Evolutionary conservation across 164 flowering plant species (phyloP).

Genomic region (Chimonanthus praecox): DNA sequence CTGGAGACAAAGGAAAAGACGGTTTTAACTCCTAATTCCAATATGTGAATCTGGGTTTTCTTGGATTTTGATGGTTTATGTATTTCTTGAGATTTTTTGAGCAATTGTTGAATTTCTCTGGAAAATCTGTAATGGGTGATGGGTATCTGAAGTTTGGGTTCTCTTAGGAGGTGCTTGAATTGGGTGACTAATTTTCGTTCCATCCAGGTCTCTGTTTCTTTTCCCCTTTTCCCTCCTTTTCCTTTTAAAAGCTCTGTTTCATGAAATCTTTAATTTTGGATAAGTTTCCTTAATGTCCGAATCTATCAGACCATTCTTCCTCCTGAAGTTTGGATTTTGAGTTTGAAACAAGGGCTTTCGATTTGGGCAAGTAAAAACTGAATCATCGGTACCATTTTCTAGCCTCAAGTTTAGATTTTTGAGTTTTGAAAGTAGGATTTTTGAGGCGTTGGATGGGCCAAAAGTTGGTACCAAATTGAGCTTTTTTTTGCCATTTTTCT

Average conservation of each 20-base stretch:
- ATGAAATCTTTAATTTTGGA: conserved; percentile 17
- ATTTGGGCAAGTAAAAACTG: neutral
- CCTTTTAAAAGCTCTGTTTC: neutral
- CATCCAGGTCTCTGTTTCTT: neutral
- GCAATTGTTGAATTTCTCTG: too few relatives aligned
- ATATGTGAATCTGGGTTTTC: too few relatives aligned
- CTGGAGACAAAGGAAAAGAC: too few relatives aligned
- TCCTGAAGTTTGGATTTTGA: conserved; percentile 8
- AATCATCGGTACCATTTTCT: neutral
- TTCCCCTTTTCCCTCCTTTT: neutral
- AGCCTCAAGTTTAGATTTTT: conserved; percentile 6
- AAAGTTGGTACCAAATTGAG: conserved; percentile 3
- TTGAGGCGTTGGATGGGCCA: conserved; percentile 4
- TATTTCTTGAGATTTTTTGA: too few relatives aligned
- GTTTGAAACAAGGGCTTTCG: conserved; percentile 8
- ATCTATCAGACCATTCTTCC: conserved; percentile 1
- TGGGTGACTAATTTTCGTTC: too few relatives aligned
- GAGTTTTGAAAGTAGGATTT: conserved; percentile 16
- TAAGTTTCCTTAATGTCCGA: conserved; percentile 24
- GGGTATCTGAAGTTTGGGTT: too few relatives aligned
- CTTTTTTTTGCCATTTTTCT: conserved; percentile 11
- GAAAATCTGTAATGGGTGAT: too few relatives aligned
- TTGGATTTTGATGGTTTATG: too few relatives aligned
- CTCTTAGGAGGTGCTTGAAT: too few relatives aligned
- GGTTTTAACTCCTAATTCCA: too few relatives aligned